Base-by-base conservation (phyloP, 805 yeast species). In the Nadsonia fulvescens region DNA sequence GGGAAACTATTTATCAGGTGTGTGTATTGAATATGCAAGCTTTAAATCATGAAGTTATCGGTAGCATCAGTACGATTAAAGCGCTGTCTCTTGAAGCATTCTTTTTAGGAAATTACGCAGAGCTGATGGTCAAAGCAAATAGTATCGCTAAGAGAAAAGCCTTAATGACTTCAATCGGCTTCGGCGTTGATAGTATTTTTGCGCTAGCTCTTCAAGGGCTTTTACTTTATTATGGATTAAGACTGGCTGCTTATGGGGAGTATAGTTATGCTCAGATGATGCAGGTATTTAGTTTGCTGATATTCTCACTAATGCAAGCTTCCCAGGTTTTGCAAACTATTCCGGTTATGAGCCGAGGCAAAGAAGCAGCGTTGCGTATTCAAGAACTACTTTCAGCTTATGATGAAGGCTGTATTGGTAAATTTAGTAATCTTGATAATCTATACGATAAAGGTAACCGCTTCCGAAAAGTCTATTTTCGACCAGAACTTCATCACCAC, bases 191-290 rank as follows among this genome's bases (percentile, higher is more conserved):
- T 3, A 63, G 58, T 24, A 44, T 73, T 8, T 47, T 75, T 20
- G 51, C 66, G 0, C 61, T 67, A 20, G 44, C 66, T 8, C 69
- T 81, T 1, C 81, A 82, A 32, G 73, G 79, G 2, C 52, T 78
- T 1, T 44, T 83, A n/a, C 53, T 81, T 5, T 83, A 67, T 47
- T 82, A 72, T 43, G 95, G 95, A 0, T 56, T 82, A 56, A 51
- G 53, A 24, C 54, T 89, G n/a, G 73, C 81, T 1, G 66, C 74
- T 0, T 36, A 42, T 1, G 58, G 56, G 0, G 64, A 63, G 23
- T 81, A 79, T 42, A 40, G 65, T 0, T 51, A 65, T 4, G 47
- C 52, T n/a, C 65, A 62, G 33, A 55, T 77, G 38, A 55, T 86
- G 53, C 65, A 68, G 38, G 77, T 83, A 0, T 61, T 78, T 28